Evolutionary conservation across 257 asterid genomes (phyloP).

Genomic region (Lavandula angustifolia): DNA sequence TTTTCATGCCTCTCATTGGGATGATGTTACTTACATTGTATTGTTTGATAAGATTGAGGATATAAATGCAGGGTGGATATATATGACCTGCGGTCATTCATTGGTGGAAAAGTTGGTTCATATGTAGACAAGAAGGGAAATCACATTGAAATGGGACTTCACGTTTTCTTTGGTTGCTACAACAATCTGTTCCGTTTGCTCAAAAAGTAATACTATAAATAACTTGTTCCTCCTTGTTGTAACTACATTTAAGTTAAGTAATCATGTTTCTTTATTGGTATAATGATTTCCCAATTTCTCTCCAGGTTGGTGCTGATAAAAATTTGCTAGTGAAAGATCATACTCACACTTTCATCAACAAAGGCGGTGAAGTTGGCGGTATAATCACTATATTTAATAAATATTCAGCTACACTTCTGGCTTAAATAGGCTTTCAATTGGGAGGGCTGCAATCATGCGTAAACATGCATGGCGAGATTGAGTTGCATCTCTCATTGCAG

Average conservation of each 20-base stretch:
- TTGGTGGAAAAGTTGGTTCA: conserved; percentile 99
- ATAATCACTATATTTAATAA: conserved; percentile 35
- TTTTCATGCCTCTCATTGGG: neutral
- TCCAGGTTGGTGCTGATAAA: conserved; percentile 91
- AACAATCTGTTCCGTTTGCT: conserved; percentile 91
- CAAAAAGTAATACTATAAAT: conserved; percentile 84
- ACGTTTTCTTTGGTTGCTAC: conserved; percentile 98
- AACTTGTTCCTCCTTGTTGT: conserved; percentile 25
- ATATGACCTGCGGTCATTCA: conserved; percentile 81
- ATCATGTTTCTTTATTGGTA: conserved; percentile 12
- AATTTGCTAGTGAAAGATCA: conserved; percentile 95
- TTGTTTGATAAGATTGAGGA: conserved; percentile 5
- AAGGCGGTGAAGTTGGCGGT: conserved; percentile 96
- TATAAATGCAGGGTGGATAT: conserved; percentile 91
- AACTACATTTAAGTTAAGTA: neutral
- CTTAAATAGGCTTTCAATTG: conserved; percentile 22
- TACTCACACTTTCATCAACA: conserved; percentile 93
- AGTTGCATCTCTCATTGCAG: conserved; percentile 55
- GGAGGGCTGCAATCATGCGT: conserved; percentile 20
- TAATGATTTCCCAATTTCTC: conserved; percentile 28
- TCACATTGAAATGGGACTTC: conserved; percentile 99
- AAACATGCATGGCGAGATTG: conserved; percentile 31
- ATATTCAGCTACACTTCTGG: conserved; percentile 22
- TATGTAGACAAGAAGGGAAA: conserved; percentile 90
- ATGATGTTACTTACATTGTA: neutral